Base-by-base conservation (phyloP, 352 stramenopile species). In the Plasmopara halstedii region DNA sequence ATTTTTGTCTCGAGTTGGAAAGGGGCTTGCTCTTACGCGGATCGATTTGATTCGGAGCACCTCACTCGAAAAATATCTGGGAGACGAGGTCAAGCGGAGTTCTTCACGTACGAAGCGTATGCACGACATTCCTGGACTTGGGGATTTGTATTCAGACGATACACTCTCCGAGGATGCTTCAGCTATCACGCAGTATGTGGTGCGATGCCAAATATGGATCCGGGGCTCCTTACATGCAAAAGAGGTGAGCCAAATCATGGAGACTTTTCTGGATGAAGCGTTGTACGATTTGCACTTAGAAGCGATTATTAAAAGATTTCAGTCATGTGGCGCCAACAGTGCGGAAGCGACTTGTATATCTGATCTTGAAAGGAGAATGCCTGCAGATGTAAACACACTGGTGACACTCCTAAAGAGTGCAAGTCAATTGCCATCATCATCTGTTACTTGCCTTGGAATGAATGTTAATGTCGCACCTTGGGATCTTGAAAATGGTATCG, bases 231-330 rank as follows among this genome's bases (percentile, higher is more conserved):
- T 94, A 15, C 62, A 76, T 57, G 49, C 55, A 17, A 20, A 23
- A 11, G 70, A 84, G n/a, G 42, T 94, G 6, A 64, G 48, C 31
- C 51, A 80, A 2, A 56, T 88, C 14, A 61, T 89, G n/a, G 69
- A 88, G 41, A 57, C 64, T 10, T 82, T 83, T 33, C 15, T 94
- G 14, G 70, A 88, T 17, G 78, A 94, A 68, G 68, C 80, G 6
- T 34, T 94, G 31, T 79, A 73, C 23, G 83, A 94, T 37, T 89
- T 82, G 42, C 62, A 72, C n/a, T 87, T 92, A 13, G 80, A 94
- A 51, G 46, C 53, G 6, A 74, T 51, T 2, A 53, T 89, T 26
- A 58, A 52, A 38, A 64, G 73, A 26, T 31, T 67, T 11, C 37
- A 65, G 23, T 21, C 25, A 49, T 52, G 21, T 7, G n/a, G 6